Evolutionary conservation across 2,329 filamentous ascomycete species (phyloP), one percentile per base, ranked within the genome.

Genomic region (Lecanicillium sp.): DNA sequence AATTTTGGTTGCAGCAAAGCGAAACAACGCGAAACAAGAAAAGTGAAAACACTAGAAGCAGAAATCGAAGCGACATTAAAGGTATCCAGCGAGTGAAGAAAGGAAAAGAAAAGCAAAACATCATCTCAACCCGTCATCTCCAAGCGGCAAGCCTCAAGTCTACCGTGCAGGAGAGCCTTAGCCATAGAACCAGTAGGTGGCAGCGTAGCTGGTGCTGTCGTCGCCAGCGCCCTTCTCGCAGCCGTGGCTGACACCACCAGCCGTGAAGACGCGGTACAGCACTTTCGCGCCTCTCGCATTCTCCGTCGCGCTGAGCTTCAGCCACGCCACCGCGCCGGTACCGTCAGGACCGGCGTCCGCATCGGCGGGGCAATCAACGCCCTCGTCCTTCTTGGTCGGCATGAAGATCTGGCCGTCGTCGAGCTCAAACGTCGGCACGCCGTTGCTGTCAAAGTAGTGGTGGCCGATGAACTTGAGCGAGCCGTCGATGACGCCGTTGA

Each of bases 401-500:
- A 70, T 61, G 55, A 68, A 62, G 24, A 64, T 58, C 29, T 60
- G 57, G 32, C 63, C 59, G 6, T 57, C 61, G 43, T 65, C 60
- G 30, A 87, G 68, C 50, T 78, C 70, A 60, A 87, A 88, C 11
- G 72, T 79, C 1, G 85, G 84, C 0, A 68, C 64, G 52, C 73
- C 65, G 37, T 58, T 53, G 39, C 53, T 52, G 63, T 75, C 75
- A 71, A 88, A 88, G 74, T 72, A 86, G 71, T 89, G 85, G 56
- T 79, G 73, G 24, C 84, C 85, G 12, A 83, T 60, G 56, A 74
- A 72, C 41, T 66, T 63, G 5, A 76, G 50, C 2, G 59, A 53
- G 44, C n/a, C 2, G 27, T 27, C 21, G 60, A 60, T 5, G n/a
- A 61, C 50, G 27, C 73, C 58, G 9, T 57, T 52, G 45, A 80